These are phyloP conservation scores for Camelina hispida DNA, from an alignment of 345 rosid genomes.

Conservation along the genomic window DNA sequence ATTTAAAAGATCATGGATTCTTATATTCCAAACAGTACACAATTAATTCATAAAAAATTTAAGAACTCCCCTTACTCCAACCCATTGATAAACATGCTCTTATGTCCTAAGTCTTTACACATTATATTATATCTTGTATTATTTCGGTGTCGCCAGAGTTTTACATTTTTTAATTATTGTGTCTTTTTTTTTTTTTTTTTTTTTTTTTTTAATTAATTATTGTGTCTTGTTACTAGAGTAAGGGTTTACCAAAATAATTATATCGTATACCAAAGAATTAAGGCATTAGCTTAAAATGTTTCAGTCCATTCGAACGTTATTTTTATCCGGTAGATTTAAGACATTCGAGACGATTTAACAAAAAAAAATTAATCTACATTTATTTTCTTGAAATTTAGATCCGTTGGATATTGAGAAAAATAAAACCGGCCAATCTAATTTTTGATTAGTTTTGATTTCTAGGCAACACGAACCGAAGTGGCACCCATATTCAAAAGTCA, in stretches of 20 bases:
- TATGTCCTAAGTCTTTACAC: conserved; percentile 46
- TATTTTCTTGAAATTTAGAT: not conserved
- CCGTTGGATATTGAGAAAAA: not conserved
- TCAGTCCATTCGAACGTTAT: not conserved
- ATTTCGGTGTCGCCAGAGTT: conserved; percentile 41
- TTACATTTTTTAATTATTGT: not conserved
- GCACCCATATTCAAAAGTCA: conserved; percentile 32
- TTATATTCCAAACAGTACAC: too few species aligned
- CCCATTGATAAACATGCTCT: too few species aligned
- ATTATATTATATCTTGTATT: conserved; percentile 28
- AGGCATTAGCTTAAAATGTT: not conserved
- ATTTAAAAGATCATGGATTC: too few species aligned
- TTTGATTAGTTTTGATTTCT: not conserved
- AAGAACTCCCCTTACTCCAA: too few species aligned
- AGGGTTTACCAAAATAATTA: not conserved
- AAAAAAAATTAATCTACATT: not conserved
- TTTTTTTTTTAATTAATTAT: too few species aligned
- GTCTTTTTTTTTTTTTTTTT: too few species aligned
- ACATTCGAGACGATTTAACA: not conserved
- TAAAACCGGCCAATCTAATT: not conserved
- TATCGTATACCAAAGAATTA: not conserved
- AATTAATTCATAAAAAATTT: too few species aligned
- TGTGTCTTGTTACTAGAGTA: not conserved
- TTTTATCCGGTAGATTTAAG: not conserved
- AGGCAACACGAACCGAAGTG: conserved; percentile 21